Conservation (phyloP, 1,284 basidiomycete species). For the Sanghuangporus weigelae region DNA sequence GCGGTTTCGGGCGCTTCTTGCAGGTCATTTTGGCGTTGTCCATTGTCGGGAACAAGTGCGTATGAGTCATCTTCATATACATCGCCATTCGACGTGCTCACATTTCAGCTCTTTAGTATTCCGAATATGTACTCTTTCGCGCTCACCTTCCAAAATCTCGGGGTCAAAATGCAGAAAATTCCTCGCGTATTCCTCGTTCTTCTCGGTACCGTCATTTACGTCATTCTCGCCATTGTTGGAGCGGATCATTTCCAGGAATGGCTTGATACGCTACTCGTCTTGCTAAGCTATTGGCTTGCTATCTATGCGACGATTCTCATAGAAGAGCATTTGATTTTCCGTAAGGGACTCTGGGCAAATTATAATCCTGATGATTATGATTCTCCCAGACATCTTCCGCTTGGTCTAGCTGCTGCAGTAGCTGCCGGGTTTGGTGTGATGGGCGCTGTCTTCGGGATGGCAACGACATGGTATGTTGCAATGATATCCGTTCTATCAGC, state of each 20-base stretch:
- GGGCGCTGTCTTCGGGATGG: constrained; percentile 30
- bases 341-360: constrained; percentile 26
- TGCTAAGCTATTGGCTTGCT: constrained; percentile 31
- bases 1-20: constrained; percentile 28
- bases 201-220: constrained; percentile 29
- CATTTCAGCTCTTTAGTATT: constrained; percentile 19
- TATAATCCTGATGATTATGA: constrained; percentile 30
- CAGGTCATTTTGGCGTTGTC: constrained; percentile 29
- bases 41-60: constrained; percentile 28
- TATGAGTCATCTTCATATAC: neutral
- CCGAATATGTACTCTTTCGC: constrained; percentile 32
- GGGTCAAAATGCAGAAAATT: constrained; percentile 29
- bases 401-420: constrained; percentile 28
- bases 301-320: constrained; percentile 30
- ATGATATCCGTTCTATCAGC: neutral
- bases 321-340: constrained; percentile 34
- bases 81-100: neutral
- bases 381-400: constrained; percentile 24
- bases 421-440: constrained; percentile 25
- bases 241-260: constrained; percentile 30
- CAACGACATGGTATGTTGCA: constrained; percentile 22
- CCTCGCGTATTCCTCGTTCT: constrained; percentile 33
- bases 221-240: constrained; percentile 32
- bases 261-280: constrained; percentile 30
- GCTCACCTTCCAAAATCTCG: constrained; percentile 32